Percentiles rank a stretch among this genome's conserved stretches.
phyloP scores from a whole-genome alignment of 2,329 filamentous ascomycete species.

The Kalmusia sp. region DNA sequence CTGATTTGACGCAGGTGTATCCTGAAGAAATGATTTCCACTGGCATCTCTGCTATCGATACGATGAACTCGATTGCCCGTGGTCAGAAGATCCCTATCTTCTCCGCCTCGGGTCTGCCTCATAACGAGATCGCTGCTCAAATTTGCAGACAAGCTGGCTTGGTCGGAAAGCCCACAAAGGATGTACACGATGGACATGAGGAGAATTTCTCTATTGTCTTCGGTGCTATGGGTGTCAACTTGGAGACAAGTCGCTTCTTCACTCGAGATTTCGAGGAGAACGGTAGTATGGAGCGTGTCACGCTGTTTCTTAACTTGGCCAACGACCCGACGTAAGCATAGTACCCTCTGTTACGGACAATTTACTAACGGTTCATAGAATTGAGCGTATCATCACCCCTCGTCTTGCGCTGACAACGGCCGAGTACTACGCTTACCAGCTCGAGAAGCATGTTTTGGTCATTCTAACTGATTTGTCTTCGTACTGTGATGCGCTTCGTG shows the following conservation, averaged over 20 bases:
- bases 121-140: conserved; percentile 99
- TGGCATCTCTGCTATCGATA: conserved; percentile 98
- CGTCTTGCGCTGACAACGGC: conserved; percentile 97
- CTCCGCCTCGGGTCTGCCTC: conserved; percentile 95
- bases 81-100: conserved; percentile 99
- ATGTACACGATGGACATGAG: conserved; percentile 93
- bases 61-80: conserved; percentile 91
- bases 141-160: conserved; percentile 97
- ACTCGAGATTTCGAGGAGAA: conserved; percentile 99
- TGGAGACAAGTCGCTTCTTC: conserved; percentile 99
- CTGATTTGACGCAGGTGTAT: conserved; percentile 72
- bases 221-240: conserved; percentile 99
- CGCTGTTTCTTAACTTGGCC: conserved; percentile 97
- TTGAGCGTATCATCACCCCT: conserved; percentile 99
- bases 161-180: conserved; percentile 92
- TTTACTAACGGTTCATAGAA: conserved; percentile 61
- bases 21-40: conserved; percentile 99
- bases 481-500: conserved; percentile 98
- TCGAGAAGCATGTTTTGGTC: conserved; percentile 99
- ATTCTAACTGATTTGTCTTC: conserved; percentile 98
- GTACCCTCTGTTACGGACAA: conserved; percentile 1
- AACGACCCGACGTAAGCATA: conserved; percentile 91
- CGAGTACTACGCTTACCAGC: conserved; percentile 99
- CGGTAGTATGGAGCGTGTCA: conserved; percentile 95
- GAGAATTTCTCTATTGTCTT: conserved; percentile 99